Base-by-base conservation (phyloP, 257 asterid genomes). In the Ilex asprella region DNA sequence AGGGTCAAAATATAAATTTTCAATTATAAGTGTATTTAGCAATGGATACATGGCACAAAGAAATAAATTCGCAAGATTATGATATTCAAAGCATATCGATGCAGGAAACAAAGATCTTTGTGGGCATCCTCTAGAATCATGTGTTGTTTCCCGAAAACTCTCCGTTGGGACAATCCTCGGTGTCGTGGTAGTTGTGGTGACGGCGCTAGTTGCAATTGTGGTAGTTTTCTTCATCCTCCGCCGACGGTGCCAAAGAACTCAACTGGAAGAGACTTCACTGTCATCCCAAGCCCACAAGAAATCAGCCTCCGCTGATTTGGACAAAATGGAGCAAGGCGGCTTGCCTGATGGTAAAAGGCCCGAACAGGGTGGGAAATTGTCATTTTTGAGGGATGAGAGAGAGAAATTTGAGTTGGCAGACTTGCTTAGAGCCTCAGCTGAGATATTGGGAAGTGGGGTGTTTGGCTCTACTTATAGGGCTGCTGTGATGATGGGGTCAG, bases 381-480 rank as follows among this genome's bases (percentile, higher is more conserved):
- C 96, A 2, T 89, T 93, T 74, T 68, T 89, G 69, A 72, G 56
- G 49, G 90, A 85, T 0, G 83, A 73, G 64, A 63, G 77, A 35
- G 78, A 56, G 9, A 67, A 31, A 41, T 93, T 93, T 68, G 99
- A 87, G 78, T 75, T 93, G 85, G 10, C 87, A 56, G 97, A 93
- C 67, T 54, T 93, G 63, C 86, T 93, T 1, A 93, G 63, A 62
- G 95, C 99, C 10, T 87, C 97, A 12, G 99, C 99, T 3, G 97
- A 93, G 92, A 66, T 89, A 15, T 73, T 93, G 16, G 94, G 97
- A 9, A 84, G 89, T 58, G 97, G 99, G 5, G 77, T 70, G 47
- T 82, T 87, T 51, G 97, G 99, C 10, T 80, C 95, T 6, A 82
- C 96, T 10, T 93, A 86, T 55, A 93, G 89, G 60, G 95, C 99